Conservation (phyloP, 495 filamentous ascomycete species). For the Jackrogersella minutella region DNA sequence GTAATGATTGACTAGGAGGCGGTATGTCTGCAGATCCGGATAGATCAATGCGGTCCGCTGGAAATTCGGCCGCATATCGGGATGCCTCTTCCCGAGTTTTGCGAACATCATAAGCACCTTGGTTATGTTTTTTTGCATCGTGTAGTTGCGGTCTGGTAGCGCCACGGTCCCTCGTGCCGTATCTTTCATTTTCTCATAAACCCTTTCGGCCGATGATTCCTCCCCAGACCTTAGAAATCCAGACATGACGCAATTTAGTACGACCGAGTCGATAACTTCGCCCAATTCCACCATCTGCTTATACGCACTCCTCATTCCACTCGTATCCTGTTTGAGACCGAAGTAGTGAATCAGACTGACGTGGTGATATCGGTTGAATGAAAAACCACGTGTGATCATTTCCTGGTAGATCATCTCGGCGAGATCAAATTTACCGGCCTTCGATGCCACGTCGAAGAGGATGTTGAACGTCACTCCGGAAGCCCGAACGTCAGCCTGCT, state of each 20-base stretch:
- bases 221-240: constrained; percentile 79
- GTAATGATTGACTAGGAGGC: constrained; percentile 67
- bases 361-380: constrained; percentile 76
- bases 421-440: constrained; percentile 80
- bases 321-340: constrained; percentile 72
- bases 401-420: constrained; percentile 85
- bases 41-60: constrained; percentile 63
- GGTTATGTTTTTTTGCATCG: constrained; percentile 60
- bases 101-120: constrained; percentile 64
- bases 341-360: constrained; percentile 83
- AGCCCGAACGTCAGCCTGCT: constrained; percentile 65
- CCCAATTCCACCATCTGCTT: constrained; percentile 77
- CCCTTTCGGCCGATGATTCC: constrained; percentile 70
- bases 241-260: constrained; percentile 83
- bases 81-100: constrained; percentile 50
- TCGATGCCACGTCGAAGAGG: constrained; percentile 87
- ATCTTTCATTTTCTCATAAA: constrained; percentile 85
- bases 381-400: constrained; percentile 71
- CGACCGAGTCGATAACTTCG: constrained; percentile 86
- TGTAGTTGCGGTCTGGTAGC: constrained; percentile 53
- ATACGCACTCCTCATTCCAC: constrained; percentile 75
- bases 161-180: constrained; percentile 46
- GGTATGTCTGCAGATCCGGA: constrained; percentile 71
- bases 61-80: constrained; percentile 53
- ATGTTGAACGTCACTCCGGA: constrained; percentile 86